phyloP scores from a whole-genome alignment of 225 moss, liverwort and hornwort species.

The Physcomitrium patens region DNA sequence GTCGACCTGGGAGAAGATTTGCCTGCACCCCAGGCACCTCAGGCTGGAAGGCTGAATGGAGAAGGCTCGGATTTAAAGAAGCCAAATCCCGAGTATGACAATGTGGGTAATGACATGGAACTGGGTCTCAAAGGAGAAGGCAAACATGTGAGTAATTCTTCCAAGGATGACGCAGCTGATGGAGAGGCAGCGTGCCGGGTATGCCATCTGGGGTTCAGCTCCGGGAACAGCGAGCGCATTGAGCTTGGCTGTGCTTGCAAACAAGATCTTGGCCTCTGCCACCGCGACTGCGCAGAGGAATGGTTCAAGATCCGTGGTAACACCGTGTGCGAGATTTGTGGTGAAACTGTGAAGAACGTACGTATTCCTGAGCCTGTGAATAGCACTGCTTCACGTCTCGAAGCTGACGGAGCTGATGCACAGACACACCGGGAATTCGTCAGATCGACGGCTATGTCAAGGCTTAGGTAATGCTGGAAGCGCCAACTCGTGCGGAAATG shows the following conservation, averaged over 20 bases:
- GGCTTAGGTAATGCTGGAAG: conserved; percentile 65
- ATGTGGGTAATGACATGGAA: conserved; percentile 43
- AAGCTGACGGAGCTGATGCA: conserved; percentile 28
- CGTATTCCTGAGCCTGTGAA: conserved; percentile 30
- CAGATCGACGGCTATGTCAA: conserved; percentile 37
- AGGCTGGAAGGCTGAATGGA: conserved; percentile 24
- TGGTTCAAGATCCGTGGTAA: conserved; percentile 71
- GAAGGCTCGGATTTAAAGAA: conserved; percentile 39
- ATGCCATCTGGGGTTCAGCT: conserved; percentile 48
- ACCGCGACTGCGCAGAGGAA: conserved; percentile 65
- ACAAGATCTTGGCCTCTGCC: conserved; percentile 56
- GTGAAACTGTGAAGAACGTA: conserved; percentile 59
- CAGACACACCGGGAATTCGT: conserved; percentile 19
- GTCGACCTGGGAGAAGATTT: conserved; percentile 35
- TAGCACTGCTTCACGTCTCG: conserved; percentile 28
- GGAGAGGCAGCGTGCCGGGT: conserved; percentile 60
- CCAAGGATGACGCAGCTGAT: conserved; percentile 45
- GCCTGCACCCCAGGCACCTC: conserved; percentile 3
- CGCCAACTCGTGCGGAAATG: conserved; percentile 49
- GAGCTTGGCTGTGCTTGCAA: conserved; percentile 70
- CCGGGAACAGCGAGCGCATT: conserved; percentile 53
- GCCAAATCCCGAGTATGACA: conserved; percentile 24
- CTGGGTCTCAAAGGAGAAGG: conserved; percentile 30
- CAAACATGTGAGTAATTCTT: conserved; percentile 40
- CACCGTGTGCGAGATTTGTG: conserved; percentile 69